Percentiles rank a stretch among this genome's conserved stretches.
Conservation (phyloP, 1,139 yeast genomes). For the Geotrichum cucujoidarum region DNA sequence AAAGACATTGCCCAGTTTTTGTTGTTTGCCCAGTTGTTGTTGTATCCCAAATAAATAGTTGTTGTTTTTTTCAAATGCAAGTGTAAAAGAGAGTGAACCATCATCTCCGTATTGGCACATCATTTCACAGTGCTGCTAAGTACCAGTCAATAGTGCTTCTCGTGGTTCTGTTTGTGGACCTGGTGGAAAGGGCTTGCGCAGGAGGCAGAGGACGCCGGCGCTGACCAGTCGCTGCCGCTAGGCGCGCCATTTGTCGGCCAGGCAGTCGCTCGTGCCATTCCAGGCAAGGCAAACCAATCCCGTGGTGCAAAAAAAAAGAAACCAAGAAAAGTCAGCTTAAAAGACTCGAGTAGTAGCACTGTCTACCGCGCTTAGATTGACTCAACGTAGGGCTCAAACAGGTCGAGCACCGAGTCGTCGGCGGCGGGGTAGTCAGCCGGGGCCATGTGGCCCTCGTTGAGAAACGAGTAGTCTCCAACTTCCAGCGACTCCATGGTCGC, state of each 20-base stretch:
- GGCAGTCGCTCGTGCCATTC: conserved; percentile 10
- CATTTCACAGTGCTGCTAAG: too few species aligned
- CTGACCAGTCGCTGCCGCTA: conserved; percentile 28
- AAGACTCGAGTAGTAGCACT: conserved; percentile 26
- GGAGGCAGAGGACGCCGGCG: too few species aligned
- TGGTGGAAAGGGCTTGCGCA: too few species aligned
- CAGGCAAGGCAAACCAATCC: not conserved
- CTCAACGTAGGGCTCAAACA: conserved; percentile 25
- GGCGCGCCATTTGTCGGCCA: conserved; percentile 29
- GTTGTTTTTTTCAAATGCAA: too few species aligned
- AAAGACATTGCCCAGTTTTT: too few species aligned
- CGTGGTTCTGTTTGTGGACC: too few species aligned
- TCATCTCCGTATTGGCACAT: too few species aligned
- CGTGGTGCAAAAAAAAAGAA: not conserved
- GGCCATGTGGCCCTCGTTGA: conserved; percentile 17
- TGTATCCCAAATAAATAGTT: too few species aligned
- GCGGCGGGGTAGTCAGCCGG: conserved; percentile 15
- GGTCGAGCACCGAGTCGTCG: conserved; percentile 17
- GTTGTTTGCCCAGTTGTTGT: too few species aligned
- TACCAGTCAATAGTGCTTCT: too few species aligned
- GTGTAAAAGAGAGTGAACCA: too few species aligned
- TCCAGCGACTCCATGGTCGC: conserved; percentile 21
- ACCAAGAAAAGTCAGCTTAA: conserved; percentile 12
- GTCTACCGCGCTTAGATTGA: too few species aligned
- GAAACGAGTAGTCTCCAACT: conserved; percentile 19